phyloP scores from a whole-genome alignment of 352 stramenopile genomes.

The Globisporangium recalcitrans region DNA sequence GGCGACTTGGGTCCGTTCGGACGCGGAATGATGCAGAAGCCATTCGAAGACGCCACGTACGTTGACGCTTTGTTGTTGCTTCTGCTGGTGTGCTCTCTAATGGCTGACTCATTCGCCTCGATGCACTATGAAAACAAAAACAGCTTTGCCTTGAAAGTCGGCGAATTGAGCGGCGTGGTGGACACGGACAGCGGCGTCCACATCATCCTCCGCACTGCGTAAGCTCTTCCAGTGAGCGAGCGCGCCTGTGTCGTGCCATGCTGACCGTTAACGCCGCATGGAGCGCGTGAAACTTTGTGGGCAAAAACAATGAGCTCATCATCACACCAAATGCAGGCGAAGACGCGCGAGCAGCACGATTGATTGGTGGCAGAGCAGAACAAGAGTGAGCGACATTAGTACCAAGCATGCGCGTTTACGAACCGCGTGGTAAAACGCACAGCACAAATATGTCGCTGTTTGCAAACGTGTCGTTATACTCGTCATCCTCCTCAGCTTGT shows the following conservation, averaged over 20 bases:
- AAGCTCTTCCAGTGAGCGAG: conserved; percentile 13
- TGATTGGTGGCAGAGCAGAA: neutral
- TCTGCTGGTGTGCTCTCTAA: neutral
- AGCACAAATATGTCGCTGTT: no score
- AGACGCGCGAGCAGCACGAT: neutral
- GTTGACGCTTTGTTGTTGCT: neutral
- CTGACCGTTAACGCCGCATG: no score
- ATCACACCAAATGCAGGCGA: neutral
- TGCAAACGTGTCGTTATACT: neutral
- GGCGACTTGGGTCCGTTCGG: conserved; percentile 90
- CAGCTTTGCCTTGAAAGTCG: conserved; percentile 88
- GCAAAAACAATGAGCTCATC: neutral
- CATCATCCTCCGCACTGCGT: conserved; percentile 93
- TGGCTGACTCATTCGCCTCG: neutral
- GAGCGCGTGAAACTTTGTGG: neutral
- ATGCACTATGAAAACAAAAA: neutral
- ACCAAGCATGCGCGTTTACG: neutral
- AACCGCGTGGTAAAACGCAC: neutral
- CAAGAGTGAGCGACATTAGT: neutral
- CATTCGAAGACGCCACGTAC: conserved; percentile 87
- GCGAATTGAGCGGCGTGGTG: conserved; percentile 92
- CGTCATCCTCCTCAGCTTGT: neutral
- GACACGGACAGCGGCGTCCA: conserved; percentile 95
- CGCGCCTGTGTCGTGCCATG: no score
- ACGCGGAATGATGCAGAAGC: conserved; percentile 89